Evolutionary conservation across 2,329 filamentous ascomycete genomes (phyloP), one percentile per base, ranked within the genome.

Genomic region (Pyrenochaeta sp.): DNA sequence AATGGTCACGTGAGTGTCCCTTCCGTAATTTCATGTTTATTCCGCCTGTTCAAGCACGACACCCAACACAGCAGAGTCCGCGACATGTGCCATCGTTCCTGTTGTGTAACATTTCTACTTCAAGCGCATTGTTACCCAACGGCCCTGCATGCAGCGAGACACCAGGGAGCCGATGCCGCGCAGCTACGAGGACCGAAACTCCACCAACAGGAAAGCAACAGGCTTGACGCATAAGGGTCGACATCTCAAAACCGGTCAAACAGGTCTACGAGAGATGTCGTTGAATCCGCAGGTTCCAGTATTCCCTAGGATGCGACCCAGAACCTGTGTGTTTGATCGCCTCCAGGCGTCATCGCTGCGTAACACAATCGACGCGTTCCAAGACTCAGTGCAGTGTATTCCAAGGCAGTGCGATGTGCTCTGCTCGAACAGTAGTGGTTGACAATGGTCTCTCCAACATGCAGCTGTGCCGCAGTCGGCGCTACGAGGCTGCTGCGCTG

Each of bases 401-500:
- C 45, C 54, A 57, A 51, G 43, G 49, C 53, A 51, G 39, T 52
- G 56, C 42, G 50, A 25, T 27, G 24, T 46, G 50, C 40, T 58
- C 30, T 51, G 48, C 7, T 40, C 30, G 47, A 27, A 30, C 46
- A 15, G 22, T 44, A 50, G 48, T 57, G 59, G 54, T 49, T 45
- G 43, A 45, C 43, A 13, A 52, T 40, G 42, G 27, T 19, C 46
- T 25, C 13, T 49, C 22, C 44, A 37, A 43, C n/a, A 45, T 53
- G 59, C 58, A 63, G 50, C 62, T 64, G 68, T 67, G 68, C 66
- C 65, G 65, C 61, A 61, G 42, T 58, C 54, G 61, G 63, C 63
- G 61, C 66, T 65, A 63, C 58, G 50, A 58, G 46, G 57, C 54
- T 55, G 63, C 54, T 56, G 53, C 39, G 36, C 48, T 56, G 51